Conservation (phyloP, 495 filamentous ascomycete species). For the Podospora pseudopauciseta region DNA sequence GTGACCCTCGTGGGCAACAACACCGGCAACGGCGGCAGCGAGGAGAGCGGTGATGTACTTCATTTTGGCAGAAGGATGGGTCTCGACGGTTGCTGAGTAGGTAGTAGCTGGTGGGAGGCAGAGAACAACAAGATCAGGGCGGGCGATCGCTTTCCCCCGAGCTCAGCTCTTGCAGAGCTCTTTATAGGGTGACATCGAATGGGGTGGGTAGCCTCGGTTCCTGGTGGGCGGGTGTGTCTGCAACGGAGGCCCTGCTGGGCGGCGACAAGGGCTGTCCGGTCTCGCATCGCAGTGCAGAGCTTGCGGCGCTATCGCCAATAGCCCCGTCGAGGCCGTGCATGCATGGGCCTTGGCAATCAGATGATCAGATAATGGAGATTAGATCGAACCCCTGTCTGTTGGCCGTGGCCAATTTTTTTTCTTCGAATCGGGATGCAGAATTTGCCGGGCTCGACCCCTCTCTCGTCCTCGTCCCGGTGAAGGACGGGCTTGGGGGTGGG, state of each 20-base stretch:
- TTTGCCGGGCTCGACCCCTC: not conserved
- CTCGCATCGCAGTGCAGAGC: not conserved
- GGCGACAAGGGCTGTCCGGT: not conserved
- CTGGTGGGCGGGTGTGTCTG: slow-evolving; percentile 1
- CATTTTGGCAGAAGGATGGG: slow-evolving; percentile 12
- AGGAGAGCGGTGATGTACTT: slow-evolving; percentile 19
- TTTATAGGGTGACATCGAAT: slow-evolving; percentile 6
- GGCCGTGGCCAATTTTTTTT: not conserved
- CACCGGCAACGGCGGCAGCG: slow-evolving; percentile 15
- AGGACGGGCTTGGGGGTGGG: not conserved
- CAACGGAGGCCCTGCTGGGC: not conserved
- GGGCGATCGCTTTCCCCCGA: not conserved
- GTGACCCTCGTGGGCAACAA: slow-evolving; percentile 4
- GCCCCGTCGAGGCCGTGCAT: not conserved
- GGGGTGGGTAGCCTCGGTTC: slow-evolving; percentile 10
- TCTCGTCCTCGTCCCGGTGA: not conserved
- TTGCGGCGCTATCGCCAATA: not conserved
- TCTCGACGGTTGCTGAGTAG: not conserved
- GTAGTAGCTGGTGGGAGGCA: not conserved
- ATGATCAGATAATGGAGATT: slow-evolving; percentile 24
- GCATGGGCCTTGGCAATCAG: slow-evolving; percentile 15
- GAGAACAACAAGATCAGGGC: not conserved
- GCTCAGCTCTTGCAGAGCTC: not conserved
- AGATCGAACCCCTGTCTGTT: not conserved
- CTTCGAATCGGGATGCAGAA: not conserved